A percentile compares a stretch with the other conserved stretches of the same genome.
Conservation (phyloP, 2,329 filamentous ascomycete species). For the Endoconidiophora polonica region DNA sequence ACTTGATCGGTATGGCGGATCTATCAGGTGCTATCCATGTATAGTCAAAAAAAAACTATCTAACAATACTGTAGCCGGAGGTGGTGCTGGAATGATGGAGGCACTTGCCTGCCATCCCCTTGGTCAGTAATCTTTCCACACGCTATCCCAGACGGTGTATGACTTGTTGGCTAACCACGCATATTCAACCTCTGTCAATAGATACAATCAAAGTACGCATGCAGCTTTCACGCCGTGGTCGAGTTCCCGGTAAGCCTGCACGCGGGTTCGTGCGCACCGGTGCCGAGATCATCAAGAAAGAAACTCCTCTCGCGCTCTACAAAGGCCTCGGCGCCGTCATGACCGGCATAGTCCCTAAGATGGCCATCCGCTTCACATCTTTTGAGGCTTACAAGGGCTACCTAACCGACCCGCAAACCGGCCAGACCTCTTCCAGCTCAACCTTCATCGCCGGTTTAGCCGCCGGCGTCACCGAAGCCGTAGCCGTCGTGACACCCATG, state of each 20-base stretch:
- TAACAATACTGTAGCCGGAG: conserved; percentile 61
- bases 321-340: conserved; percentile 95
- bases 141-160: background rate
- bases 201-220: conserved; percentile 99
- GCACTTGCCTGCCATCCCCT: conserved; percentile 89
- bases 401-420: conserved; percentile 49
- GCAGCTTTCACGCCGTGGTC: conserved; percentile 82
- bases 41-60: conserved; percentile 3
- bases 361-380: conserved; percentile 96
- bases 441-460: conserved; percentile 68
- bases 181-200: conserved; percentile 18
- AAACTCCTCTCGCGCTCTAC: conserved; percentile 86
- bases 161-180: conserved; percentile 10
- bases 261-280: conserved; percentile 83
- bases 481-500: conserved; percentile 94
- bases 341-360: conserved; percentile 94
- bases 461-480: conserved; percentile 90
- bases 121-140: conserved; percentile 34
- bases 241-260: conserved; percentile 65
- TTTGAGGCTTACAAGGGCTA: conserved; percentile 90
- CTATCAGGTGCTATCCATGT: no score
- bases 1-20: conserved; percentile 58
- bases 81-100: conserved; percentile 98
- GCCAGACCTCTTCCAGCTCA: conserved; percentile 48
- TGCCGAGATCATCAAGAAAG: conserved; percentile 67